A percentile compares a stretch with the other conserved stretches of the same genome.
phyloP scores from a whole-genome alignment of 2,329 filamentous ascomycete species.

The Aspergillus pseudoglaucus region DNA sequence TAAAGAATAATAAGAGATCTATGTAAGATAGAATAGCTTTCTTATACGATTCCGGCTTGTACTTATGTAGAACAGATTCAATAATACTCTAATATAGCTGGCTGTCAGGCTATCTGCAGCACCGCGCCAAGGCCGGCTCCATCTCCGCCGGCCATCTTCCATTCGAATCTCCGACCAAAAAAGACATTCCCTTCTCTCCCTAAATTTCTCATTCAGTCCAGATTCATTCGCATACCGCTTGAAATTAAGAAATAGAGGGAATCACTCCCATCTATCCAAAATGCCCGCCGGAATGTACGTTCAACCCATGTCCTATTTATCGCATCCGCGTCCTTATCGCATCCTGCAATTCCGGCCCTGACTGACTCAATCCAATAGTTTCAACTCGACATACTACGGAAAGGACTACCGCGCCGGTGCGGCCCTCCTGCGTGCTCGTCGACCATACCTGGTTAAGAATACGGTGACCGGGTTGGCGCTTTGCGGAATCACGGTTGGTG shows the following conservation, averaged over 20 bases:
- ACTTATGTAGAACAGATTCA: too few relatives aligned
- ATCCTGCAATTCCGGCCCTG: background rate
- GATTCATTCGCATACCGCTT: background rate
- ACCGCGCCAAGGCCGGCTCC: background rate
- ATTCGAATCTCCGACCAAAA: background rate
- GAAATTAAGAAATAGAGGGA: background rate
- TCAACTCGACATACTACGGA: slow-evolving; percentile 87
- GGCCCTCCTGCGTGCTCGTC: slow-evolving; percentile 82
- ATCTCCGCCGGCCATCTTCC: background rate
- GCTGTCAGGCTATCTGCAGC: too few relatives aligned
- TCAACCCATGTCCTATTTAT: background rate
- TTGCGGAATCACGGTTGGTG: slow-evolving; percentile 66
- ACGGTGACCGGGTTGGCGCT: slow-evolving; percentile 71
- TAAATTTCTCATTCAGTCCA: background rate
- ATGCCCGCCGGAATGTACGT: slow-evolving; percentile 20
- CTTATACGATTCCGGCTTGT: background rate
- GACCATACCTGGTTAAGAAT: slow-evolving; percentile 90
- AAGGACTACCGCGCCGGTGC: slow-evolving; percentile 76
- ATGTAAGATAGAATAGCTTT: too few relatives aligned
- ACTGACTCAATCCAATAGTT: slow-evolving; percentile 32
- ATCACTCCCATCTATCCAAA: slow-evolving; percentile 3
- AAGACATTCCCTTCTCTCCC: background rate
- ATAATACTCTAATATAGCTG: too few relatives aligned
- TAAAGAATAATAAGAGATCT: too few relatives aligned
- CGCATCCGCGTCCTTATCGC: background rate